Percentiles rank a stretch among this genome's conserved stretches.
phyloP scores from a whole-genome alignment of 257 asterid species.

The Datura wrightii region DNA sequence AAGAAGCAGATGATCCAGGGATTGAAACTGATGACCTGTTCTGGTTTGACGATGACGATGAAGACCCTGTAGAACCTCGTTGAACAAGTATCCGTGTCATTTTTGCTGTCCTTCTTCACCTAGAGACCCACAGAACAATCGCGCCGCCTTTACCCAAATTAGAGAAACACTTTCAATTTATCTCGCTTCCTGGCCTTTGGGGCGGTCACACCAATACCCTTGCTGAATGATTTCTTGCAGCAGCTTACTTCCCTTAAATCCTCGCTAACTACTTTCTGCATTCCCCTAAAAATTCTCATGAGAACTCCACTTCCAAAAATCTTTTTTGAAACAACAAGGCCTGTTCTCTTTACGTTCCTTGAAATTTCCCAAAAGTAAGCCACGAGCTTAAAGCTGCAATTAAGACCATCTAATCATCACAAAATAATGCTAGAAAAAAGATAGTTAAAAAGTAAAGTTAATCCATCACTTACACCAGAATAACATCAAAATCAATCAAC shows the following conservation, averaged over 20 bases:
- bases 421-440: conserved; percentile 43
- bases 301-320: conserved; percentile 76
- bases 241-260: conserved; percentile 66
- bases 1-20: conserved; percentile 52
- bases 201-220: conserved; percentile 80
- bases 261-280: conserved; percentile 82
- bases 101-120: conserved; percentile 47
- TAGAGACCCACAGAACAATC: conserved; percentile 36
- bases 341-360: conserved; percentile 59
- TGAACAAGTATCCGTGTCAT: conserved; percentile 96
- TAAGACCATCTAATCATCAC: conserved; percentile 46
- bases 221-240: conserved; percentile 69
- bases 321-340: conserved; percentile 56
- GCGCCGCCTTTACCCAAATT: conserved; percentile 43
- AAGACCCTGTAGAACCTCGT: conserved; percentile 78
- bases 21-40: conserved; percentile 51
- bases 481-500: conserved; percentile 3
- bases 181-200: conserved; percentile 93
- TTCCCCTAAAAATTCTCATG: conserved; percentile 99
- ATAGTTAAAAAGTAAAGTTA: background rate
- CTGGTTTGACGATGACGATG: conserved; percentile 66
- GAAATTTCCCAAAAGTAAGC: conserved; percentile 54
- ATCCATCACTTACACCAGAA: background rate
- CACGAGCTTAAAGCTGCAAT: conserved; percentile 36
- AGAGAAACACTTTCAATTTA: conserved; percentile 70